These are phyloP conservation scores for Rosa rugosa DNA, from an alignment of 306 rosid genomes.

Conservation along the genomic window DNA sequence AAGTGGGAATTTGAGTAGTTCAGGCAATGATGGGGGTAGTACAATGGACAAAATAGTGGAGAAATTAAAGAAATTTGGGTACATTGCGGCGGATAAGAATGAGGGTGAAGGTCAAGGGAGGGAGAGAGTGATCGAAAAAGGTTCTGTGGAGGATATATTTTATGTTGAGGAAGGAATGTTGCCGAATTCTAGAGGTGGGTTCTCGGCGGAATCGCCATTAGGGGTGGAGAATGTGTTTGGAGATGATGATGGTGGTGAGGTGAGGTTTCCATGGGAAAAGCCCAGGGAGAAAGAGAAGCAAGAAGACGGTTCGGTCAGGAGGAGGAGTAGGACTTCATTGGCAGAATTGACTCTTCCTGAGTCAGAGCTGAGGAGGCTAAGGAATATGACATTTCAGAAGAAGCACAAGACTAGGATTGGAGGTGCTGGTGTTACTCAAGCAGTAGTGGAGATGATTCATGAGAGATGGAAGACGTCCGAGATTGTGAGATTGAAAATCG, in stretches of 20 bases:
- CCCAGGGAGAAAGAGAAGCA: conserved; percentile 46
- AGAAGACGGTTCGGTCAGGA: conserved; percentile 32
- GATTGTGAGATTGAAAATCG: conserved; percentile 84
- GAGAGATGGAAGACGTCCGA: conserved; percentile 83
- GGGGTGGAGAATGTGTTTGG: conserved; percentile 65
- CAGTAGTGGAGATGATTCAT: conserved; percentile 82
- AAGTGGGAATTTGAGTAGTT: conserved; percentile 39
- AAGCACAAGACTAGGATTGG: conserved; percentile 93
- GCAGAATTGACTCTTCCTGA: conserved; percentile 95
- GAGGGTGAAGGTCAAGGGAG: conserved; percentile 29
- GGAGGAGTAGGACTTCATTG: conserved; percentile 55
- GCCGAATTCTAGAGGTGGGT: conserved; percentile 82
- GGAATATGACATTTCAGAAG: conserved; percentile 74
- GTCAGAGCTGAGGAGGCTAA: conserved; percentile 83
- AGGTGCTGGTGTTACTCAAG: conserved; percentile 80
- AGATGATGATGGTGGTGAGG: conserved; percentile 54
- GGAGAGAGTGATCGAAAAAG: conserved; percentile 66
- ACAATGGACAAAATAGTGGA: conserved; percentile 90
- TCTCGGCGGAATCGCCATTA: conserved; percentile 60
- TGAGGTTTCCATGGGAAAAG: conserved; percentile 95
- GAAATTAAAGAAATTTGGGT: conserved; percentile 80
- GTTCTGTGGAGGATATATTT: conserved; percentile 90
- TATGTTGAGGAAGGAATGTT: conserved; percentile 81
- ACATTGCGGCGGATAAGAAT: conserved; percentile 45
- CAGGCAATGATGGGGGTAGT: conserved; percentile 38